These are phyloP conservation scores for Citrus sp. DNA, from an alignment of 345 rosid genomes.

Conservation along the genomic window DNA sequence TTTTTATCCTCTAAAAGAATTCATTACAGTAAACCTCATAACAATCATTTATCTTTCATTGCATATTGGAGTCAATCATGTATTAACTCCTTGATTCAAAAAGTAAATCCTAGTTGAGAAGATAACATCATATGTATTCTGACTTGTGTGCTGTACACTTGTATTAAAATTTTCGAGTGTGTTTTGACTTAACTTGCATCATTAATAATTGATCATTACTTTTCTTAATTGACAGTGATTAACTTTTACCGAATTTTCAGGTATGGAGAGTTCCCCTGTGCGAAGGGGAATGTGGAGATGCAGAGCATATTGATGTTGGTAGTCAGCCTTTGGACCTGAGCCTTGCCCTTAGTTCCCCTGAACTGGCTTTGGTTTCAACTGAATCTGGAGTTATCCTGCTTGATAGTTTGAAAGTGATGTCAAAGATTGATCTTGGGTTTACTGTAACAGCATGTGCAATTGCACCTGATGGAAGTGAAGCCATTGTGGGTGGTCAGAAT, in stretches of 20 bases:
- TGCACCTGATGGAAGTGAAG: conserved; percentile 68
- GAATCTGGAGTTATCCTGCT: conserved; percentile 63
- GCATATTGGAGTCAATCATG: neutral
- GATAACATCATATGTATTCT: neutral
- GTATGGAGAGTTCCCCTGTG: conserved; percentile 52
- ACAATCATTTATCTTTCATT: neutral
- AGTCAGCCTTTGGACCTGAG: conserved; percentile 63
- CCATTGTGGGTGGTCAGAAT: conserved; percentile 64
- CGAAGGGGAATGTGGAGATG: conserved; percentile 40
- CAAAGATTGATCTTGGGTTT: conserved; percentile 51
- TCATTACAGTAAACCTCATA: neutral
- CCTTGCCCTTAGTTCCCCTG: conserved; percentile 41
- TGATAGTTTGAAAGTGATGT: conserved; percentile 41
- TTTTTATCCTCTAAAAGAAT: neutral
- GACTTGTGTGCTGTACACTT: neutral
- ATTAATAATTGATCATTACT: neutral
- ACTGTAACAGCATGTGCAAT: conserved; percentile 58
- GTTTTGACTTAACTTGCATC: neutral
- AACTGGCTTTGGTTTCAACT: conserved; percentile 41
- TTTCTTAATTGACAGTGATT: neutral
- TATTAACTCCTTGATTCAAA: neutral
- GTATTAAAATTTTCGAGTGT: too few species aligned
- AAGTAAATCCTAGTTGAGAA: neutral
- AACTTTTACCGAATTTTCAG: conserved; percentile 23
- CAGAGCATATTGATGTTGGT: conserved; percentile 49